Conservation (phyloP, 305 asterid species). For the Solanum hybrid region DNA sequence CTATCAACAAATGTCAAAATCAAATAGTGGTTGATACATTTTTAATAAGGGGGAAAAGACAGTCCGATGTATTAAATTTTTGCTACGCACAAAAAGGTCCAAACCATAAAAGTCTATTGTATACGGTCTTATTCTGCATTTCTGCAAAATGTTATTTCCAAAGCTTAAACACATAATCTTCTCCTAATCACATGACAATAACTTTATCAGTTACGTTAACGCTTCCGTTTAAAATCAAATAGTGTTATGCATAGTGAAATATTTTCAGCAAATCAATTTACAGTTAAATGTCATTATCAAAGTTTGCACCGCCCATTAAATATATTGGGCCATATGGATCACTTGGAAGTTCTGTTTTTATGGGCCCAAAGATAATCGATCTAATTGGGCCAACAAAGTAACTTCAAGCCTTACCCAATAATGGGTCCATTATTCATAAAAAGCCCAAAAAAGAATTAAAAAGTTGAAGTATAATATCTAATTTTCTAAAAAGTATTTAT, state of each 20-base stretch:
- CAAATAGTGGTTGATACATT: too few species aligned
- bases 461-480: not conserved
- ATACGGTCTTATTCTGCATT: accelerated
- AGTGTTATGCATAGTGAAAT: not conserved
- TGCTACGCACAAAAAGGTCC: accelerated
- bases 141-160: not conserved
- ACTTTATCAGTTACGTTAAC: not conserved
- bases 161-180: accelerated
- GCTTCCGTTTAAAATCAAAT: not conserved
- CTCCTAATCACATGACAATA: not conserved
- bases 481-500: not conserved
- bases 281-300: not conserved
- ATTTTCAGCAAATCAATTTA: not conserved
- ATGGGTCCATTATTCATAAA: not conserved
- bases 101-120: accelerated
- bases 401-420: not conserved
- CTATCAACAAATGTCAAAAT: not conserved
- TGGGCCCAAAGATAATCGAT: not conserved
- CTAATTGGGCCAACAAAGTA: not conserved
- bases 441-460: not conserved
- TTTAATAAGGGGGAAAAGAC: too few species aligned
- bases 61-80: accelerated
- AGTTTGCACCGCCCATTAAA: not conserved
- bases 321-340: not conserved
- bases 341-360: not conserved